A percentile compares a stretch with the other conserved stretches of the same genome.
Evolutionary conservation across 2,329 filamentous ascomycete genomes (phyloP).

Genomic region (Fusarium nematophilum): DNA sequence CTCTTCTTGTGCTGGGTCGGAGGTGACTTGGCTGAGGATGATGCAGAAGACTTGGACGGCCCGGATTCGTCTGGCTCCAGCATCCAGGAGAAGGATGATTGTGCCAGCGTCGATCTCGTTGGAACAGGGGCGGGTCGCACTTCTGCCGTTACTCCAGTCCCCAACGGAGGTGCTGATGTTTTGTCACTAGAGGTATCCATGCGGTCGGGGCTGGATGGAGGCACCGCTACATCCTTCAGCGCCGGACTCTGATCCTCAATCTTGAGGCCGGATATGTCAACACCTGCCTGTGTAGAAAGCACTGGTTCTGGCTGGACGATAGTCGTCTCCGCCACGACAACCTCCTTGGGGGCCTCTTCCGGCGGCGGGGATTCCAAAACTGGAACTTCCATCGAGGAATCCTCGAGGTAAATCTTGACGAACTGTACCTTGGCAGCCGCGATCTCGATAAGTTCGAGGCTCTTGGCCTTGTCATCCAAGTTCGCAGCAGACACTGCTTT

Average conservation of each 20-base stretch:
- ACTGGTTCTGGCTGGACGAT: conserved; percentile 28
- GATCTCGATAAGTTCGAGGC: conserved; percentile 66
- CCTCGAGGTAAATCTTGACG: conserved; percentile 71
- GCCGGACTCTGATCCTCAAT: conserved; percentile 24
- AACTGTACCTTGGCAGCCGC: conserved; percentile 73
- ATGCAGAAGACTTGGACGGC: conserved; percentile 30
- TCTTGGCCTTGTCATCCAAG: conserved; percentile 61
- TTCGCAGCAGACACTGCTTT: conserved; percentile 67
- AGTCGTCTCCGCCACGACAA: conserved; percentile 22
- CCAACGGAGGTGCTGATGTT: conserved; percentile 1
- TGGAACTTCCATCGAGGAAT: conserved; percentile 65
- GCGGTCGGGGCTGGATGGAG: conserved; percentile 21
- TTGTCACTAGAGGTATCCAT: conserved; percentile 36
- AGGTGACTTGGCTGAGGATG: conserved; percentile 46
- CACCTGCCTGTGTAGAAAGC: conserved; percentile 5
- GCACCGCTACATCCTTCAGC: conserved; percentile 5
- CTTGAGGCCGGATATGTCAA: conserved; percentile 35
- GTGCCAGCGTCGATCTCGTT: conserved; percentile 74
- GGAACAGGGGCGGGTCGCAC: conserved; percentile 56
- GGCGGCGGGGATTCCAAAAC: conserved; percentile 26
- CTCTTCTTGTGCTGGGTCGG: conserved; percentile 54
- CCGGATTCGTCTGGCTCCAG: conserved; percentile 65
- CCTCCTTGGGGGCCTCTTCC: conserved; percentile 27
- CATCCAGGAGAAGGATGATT: conserved; percentile 86
- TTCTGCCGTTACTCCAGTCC: neutral